These are phyloP conservation scores for Microbotryum violaceum DNA, from an alignment of 1,284 basidiomycete species.

Conservation along the genomic window DNA sequence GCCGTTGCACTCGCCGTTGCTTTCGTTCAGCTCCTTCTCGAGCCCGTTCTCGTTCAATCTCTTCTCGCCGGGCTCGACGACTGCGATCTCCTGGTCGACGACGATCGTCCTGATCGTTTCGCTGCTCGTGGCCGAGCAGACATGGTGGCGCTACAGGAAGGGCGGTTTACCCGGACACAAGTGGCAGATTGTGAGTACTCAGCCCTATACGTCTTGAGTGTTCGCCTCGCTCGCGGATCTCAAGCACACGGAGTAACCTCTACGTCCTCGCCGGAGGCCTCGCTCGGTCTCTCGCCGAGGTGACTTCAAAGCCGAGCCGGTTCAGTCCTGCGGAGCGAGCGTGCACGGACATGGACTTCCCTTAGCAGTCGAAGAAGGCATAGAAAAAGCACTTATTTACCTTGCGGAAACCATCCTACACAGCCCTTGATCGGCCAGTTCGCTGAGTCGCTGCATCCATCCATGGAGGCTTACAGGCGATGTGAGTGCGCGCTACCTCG, in stretches of 20 bases:
- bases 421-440: constrained; percentile 84
- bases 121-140: constrained; percentile 69
- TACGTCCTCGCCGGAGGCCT: too few species aligned
- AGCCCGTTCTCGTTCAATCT: background rate
- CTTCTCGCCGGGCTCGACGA: constrained; percentile 2
- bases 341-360: too few species aligned
- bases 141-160: constrained; percentile 79
- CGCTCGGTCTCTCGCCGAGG: too few species aligned
- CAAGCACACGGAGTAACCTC: too few species aligned
- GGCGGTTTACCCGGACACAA: constrained; percentile 67
- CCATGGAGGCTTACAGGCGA: constrained; percentile 73
- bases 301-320: too few species aligned
- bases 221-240: too few species aligned
- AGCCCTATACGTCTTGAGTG: too few species aligned
- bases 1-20: background rate
- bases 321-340: too few species aligned
- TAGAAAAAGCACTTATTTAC: too few species aligned
- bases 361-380: too few species aligned
- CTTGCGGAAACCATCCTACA: background rate
- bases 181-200: constrained; percentile 63
- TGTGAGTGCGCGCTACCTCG: constrained; percentile 13
- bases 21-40: background rate
- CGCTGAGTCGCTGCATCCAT: constrained; percentile 67
- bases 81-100: constrained; percentile 39
- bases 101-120: constrained; percentile 52